Evolutionary conservation across 768 basidiomycete species (phyloP), one percentile per base, ranked within the genome.

Genomic region (Hortiboletus flavorubellus): DNA sequence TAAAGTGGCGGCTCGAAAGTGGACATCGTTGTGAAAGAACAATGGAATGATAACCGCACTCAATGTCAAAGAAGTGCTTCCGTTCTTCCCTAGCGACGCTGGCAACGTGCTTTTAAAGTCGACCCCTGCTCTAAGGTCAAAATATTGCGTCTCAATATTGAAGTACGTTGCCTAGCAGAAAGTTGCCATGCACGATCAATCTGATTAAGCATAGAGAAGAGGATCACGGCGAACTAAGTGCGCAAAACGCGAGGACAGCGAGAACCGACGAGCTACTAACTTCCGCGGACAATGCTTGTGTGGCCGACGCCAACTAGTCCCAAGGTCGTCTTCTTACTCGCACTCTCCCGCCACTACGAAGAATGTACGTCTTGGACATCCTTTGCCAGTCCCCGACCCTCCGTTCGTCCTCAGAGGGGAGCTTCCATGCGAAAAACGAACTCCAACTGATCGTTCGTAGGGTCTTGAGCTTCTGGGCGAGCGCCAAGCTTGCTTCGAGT

Each of bases 381-480:
- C 63, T 60, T 48, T 56, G 34, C 64, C 64, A 59, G 56, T 66
- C 61, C 6, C 61, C 63, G 38, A 53, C 53, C 54, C 41, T 63
- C 47, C 48, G 51, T 45, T 59, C 59, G 33, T 54, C 64, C 35
- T 51, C 65, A 48, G 39, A 47, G 31, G 54, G 40, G 7, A 49
- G 60, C 59, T 56, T 53, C 40, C 54, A 55, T 23, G 64, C 47
- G 57, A 81, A 79, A 58, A 78, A 79, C 0, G 83, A 78, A 51
- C 78, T 80, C 81, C 83, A 87, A 16, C 75, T 69, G 30, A 85
- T 68, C 1, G 67, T 75, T 49, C 70, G 62, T 14, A 86, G 53
- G 3, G 74, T 68, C 47, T 75, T 76, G 47, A 86, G 66, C 46
- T 70, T 70, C 52, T 67, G 70, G 3, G 77, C 80, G 26, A 87